Percentiles rank a stretch among this genome's conserved stretches.
Evolutionary conservation across 371 early-diverging fungal species (phyloP).

Genomic region (Lichtheimia corymbifera): DNA sequence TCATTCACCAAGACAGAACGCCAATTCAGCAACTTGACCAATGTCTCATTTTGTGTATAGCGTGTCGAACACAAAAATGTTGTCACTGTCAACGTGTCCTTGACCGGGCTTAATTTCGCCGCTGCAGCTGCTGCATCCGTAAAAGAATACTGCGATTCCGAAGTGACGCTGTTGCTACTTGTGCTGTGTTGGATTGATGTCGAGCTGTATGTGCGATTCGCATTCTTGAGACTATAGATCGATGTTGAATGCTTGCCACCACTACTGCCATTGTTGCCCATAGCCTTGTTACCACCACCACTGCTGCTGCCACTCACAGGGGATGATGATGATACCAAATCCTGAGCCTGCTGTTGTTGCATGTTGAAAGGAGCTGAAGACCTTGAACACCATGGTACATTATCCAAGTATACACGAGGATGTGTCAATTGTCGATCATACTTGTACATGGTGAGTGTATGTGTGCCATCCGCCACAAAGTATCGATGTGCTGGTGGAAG

Average conservation of each 20-base stretch:
- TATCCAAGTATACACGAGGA: slow-evolving; percentile 52
- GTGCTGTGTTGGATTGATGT: slow-evolving; percentile 13
- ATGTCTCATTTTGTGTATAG: slow-evolving; percentile 65
- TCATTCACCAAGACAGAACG: slow-evolving; percentile 25
- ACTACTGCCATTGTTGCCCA: neutral
- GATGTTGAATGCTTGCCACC: slow-evolving; percentile 12
- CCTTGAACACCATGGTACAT: slow-evolving; percentile 34
- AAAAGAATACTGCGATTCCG: neutral
- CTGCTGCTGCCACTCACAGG: neutral
- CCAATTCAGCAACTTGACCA: slow-evolving; percentile 74
- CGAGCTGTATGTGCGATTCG: slow-evolving; percentile 17
- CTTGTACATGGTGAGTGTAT: slow-evolving; percentile 65
- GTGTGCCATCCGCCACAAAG: slow-evolving; percentile 64
- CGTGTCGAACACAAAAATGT: slow-evolving; percentile 67
- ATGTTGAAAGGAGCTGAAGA: slow-evolving; percentile 44
- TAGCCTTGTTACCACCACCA: slow-evolving; percentile 3
- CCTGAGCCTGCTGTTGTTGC: slow-evolving; percentile 9
- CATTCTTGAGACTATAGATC: slow-evolving; percentile 8
- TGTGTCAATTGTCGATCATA: slow-evolving; percentile 53
- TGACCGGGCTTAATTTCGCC: slow-evolving; percentile 38
- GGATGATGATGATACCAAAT: neutral
- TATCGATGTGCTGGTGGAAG: slow-evolving; percentile 53
- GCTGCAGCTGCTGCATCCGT: slow-evolving; percentile 15
- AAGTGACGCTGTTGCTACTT: slow-evolving; percentile 7
- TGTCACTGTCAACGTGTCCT: slow-evolving; percentile 53